Conservation (phyloP, 495 filamentous ascomycete genomes). For the Apiosordaria backusii region DNA sequence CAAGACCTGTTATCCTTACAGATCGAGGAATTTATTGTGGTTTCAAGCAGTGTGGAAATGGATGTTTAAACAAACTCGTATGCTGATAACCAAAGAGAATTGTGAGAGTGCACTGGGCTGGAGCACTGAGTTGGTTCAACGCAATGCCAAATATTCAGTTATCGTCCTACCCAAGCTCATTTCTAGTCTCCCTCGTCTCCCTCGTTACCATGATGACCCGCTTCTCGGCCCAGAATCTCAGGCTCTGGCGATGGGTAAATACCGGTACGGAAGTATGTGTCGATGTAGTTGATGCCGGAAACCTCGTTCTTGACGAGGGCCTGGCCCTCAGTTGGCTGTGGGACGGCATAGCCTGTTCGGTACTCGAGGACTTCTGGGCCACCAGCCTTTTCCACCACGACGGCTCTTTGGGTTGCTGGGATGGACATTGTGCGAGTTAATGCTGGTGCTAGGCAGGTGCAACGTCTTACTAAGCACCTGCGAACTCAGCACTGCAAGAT, state of each 20-base stretch:
- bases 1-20: too few species aligned
- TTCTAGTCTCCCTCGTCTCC: too few species aligned
- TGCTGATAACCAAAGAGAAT: too few species aligned
- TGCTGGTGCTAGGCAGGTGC: neutral
- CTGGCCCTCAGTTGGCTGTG: constrained; percentile 64
- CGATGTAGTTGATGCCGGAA: constrained; percentile 87
- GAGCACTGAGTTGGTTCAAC: too few species aligned
- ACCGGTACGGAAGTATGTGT: constrained; percentile 70
- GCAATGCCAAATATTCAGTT: too few species aligned
- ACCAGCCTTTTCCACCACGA: constrained; percentile 71
- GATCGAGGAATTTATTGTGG: too few species aligned
- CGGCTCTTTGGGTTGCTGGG: constrained; percentile 68
- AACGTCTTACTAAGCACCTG: neutral
- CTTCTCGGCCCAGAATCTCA: constrained; percentile 77
- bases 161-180: too few species aligned
- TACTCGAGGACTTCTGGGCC: constrained; percentile 75
- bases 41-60: too few species aligned
- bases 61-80: too few species aligned
- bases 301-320: constrained; percentile 82
- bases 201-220: too few species aligned
- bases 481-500: constrained; percentile 19
- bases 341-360: constrained; percentile 71
- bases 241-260: constrained; percentile 67
- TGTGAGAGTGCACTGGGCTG: too few species aligned
- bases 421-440: constrained; percentile 14